phyloP scores from a whole-genome alignment of 1,139 yeast genomes.

The Saccharomyces hybrid region DNA sequence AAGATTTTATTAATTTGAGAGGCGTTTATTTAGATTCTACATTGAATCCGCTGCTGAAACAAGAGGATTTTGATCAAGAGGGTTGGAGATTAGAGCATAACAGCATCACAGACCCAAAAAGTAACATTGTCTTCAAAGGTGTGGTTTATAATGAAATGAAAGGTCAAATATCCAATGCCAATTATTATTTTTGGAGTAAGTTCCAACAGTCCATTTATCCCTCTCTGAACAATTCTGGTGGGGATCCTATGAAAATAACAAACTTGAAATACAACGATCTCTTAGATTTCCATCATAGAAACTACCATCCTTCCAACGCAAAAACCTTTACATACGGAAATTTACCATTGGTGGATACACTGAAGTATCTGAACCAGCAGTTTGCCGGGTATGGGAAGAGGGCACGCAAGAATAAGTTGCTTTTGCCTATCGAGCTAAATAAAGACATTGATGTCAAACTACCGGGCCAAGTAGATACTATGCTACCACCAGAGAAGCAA shows the following conservation, averaged over 20 bases:
- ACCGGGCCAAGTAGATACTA: slow-evolving; percentile 77
- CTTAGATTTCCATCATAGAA: slow-evolving; percentile 58
- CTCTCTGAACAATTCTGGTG: slow-evolving; percentile 82
- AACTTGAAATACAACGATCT: slow-evolving; percentile 66
- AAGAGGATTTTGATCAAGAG: slow-evolving; percentile 85
- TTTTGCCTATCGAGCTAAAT: slow-evolving; percentile 40
- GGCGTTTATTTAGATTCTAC: slow-evolving; percentile 86
- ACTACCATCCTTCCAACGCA: slow-evolving; percentile 88
- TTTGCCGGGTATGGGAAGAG: slow-evolving; percentile 51
- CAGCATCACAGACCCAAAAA: slow-evolving; percentile 44
- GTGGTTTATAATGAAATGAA: slow-evolving; percentile 98
- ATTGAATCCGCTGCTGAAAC: slow-evolving; percentile 67
- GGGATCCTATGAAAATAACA: slow-evolving; percentile 81
- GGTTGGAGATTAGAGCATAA: slow-evolving; percentile 95
- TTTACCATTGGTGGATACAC: slow-evolving; percentile 55
- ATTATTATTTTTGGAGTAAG: slow-evolving; percentile 75
- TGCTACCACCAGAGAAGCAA: slow-evolving; percentile 66
- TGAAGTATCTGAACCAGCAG: slow-evolving; percentile 48
- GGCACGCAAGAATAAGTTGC: slow-evolving; percentile 18
- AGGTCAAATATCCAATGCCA: slow-evolving; percentile 88
- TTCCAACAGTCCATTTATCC: slow-evolving; percentile 85
- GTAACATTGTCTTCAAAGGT: slow-evolving; percentile 76
- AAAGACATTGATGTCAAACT: slow-evolving; percentile 36
- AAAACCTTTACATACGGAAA: slow-evolving; percentile 84
- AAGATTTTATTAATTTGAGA: slow-evolving; percentile 77